Evolutionary conservation across 208 protist genomes (phyloP).

Genomic region (Novymonas esmeraldas): DNA sequence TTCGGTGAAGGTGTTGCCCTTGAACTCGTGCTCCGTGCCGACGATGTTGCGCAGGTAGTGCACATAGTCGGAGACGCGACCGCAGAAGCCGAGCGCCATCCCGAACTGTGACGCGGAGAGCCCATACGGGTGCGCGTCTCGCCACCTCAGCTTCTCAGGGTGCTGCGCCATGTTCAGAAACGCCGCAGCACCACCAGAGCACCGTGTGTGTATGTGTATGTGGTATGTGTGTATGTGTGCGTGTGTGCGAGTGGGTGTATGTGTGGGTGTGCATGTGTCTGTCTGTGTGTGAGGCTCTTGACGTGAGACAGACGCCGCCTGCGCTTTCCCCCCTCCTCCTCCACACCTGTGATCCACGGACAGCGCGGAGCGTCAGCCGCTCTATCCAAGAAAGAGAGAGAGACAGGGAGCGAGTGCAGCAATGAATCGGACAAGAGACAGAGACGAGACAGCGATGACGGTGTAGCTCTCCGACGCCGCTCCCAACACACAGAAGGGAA

Average conservation of each 20-base stretch:
- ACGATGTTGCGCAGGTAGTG: slow-evolving; percentile 77
- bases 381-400: too few relatives aligned
- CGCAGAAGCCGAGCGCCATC: slow-evolving; percentile 80
- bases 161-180: slow-evolving; percentile 83
- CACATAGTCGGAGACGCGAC: slow-evolving; percentile 82
- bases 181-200: neutral
- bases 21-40: slow-evolving; percentile 81
- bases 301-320: too few relatives aligned
- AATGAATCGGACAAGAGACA: too few relatives aligned
- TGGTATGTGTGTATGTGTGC: neutral
- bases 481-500: too few relatives aligned
- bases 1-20: slow-evolving; percentile 70
- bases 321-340: too few relatives aligned
- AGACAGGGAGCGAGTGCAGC: too few relatives aligned
- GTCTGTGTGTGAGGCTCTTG: neutral
- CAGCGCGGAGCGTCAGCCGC: too few relatives aligned
- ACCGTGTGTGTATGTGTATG: neutral
- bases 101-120: slow-evolving; percentile 90
- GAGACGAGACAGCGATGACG: too few relatives aligned
- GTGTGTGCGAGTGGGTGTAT: neutral
- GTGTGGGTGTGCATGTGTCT: neutral
- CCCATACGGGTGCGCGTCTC: slow-evolving; percentile 48
- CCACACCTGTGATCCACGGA: too few relatives aligned
- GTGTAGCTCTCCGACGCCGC: too few relatives aligned
- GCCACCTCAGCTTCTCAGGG: slow-evolving; percentile 69